Evolutionary conservation across 2,329 filamentous ascomycete species (phyloP), one percentile per base, ranked within the genome.

Genomic region (Coniosporium tulheliwenetii): DNA sequence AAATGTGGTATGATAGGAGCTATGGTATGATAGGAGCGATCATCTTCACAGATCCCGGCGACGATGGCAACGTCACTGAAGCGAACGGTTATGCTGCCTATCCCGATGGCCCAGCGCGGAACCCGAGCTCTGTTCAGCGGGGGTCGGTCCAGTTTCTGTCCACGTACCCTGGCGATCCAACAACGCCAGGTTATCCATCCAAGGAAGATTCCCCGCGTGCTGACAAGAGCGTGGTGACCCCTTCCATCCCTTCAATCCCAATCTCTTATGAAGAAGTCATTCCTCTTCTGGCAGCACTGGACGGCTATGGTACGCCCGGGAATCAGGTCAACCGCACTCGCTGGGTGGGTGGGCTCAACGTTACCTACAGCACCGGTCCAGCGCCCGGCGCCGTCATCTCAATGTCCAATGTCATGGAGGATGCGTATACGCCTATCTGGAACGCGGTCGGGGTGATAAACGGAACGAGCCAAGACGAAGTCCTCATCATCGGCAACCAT

Each of bases 371-470:
- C 56, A 75, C 93, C 43, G 86, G 86, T 1, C 86, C 86, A 1
- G 80, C 85, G 0, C 84, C 87, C 0, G 74, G 82, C 12, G 61
- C 74, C 40, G 54, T 89, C 2, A 75, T 56, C 0, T 67, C 69
- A 41, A 55, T 70, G 5, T 55, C 66, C 41, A 70, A 70, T 45
- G 59, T 66, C 45, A 64, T 68, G 45, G 63, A 70, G 26, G 69
- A 69, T 41, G 59, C 63, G 15, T 69, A 59, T 1, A 70, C 66
- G 5, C 66, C 66, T 2, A 49, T 69, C 7, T 70, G 67, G 67
- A 81, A 98, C 54, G 84, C 91, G 2, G 89, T 96, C 47, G 89
- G 89, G 36, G 69, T 91, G 37, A 84, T 98, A 57, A 94, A 94
- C 51, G 91, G 89, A 8, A 82, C 81, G 0, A 76, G 91, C 31